These are phyloP conservation scores for Paracoccidioides brasiliensis DNA, from an alignment of 2,329 filamentous ascomycete species.

Conservation along the genomic window DNA sequence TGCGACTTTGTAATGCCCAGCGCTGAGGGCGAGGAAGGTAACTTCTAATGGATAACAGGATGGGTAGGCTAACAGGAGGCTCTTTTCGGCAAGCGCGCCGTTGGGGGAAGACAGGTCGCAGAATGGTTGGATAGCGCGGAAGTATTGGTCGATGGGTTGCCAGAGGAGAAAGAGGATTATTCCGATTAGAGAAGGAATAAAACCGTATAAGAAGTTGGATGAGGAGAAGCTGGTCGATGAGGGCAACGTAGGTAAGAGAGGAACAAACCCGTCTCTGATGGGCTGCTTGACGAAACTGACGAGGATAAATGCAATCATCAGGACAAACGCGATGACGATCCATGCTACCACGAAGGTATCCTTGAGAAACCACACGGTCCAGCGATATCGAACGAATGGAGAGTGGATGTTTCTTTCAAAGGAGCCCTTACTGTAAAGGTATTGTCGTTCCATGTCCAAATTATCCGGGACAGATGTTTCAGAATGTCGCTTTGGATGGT, in stretches of 20 bases:
- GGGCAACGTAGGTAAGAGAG: constrained; percentile 50
- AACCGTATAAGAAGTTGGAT: constrained; percentile 75
- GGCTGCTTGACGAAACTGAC: constrained; percentile 63
- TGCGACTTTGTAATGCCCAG: constrained; percentile 46
- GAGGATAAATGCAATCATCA: constrained; percentile 59
- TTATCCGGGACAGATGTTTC: constrained; percentile 19
- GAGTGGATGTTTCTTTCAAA: constrained; percentile 41
- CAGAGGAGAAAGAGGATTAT: constrained; percentile 46
- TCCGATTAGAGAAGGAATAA: constrained; percentile 46
- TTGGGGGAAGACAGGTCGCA: constrained; percentile 38
- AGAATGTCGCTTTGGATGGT: constrained; percentile 18
- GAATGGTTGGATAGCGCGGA: constrained; percentile 47
- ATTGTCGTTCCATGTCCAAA: constrained; percentile 28
- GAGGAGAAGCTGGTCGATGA: constrained; percentile 58
- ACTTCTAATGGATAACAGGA: constrained; percentile 40
- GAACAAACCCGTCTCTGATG: constrained; percentile 57
- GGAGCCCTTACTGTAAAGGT: constrained; percentile 28
- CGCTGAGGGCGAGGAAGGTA: constrained; percentile 40
- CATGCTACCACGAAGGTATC: constrained; percentile 53
- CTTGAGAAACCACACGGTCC: constrained; percentile 65
- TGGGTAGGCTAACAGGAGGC: constrained; percentile 45
- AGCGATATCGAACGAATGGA: constrained; percentile 46
- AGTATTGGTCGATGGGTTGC: constrained; percentile 47
- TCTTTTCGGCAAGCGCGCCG: constrained; percentile 42
- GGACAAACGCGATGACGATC: constrained; percentile 44